Evolutionary conservation across 169 alveolate species (phyloP).

Genomic region (Cryptosporidium ubiquitum): DNA sequence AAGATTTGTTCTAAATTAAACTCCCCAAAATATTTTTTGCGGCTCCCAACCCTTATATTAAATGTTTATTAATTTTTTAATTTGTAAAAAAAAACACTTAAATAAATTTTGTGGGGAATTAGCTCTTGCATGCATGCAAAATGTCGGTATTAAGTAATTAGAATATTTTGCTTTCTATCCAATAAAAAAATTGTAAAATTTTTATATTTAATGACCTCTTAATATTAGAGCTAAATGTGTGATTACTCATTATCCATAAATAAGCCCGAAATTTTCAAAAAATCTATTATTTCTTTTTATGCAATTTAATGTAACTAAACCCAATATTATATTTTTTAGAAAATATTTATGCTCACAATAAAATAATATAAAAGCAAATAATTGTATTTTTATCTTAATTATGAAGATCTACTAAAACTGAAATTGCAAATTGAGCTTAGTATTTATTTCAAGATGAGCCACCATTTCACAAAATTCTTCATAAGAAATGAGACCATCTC

Average conservation of each 20-base stretch:
- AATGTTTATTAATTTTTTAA: background rate
- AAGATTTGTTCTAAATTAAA: background rate
- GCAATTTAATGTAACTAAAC: background rate
- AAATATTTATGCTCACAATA: background rate
- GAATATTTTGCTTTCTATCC: background rate
- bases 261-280: background rate
- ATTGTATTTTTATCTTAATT: too few species aligned
- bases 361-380: too few species aligned
- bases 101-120: background rate
- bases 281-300: too few species aligned
- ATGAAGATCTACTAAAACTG: constrained; percentile 12
- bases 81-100: background rate
- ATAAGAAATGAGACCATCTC: constrained; percentile 96
- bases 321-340: background rate
- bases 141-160: background rate
- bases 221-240: background rate
- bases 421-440: constrained; percentile 82
- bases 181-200: background rate
- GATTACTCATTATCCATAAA: background rate
- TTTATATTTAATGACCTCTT: background rate
- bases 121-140: background rate
- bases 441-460: constrained; percentile 84
- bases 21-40: background rate
- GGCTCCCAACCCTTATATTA: background rate
- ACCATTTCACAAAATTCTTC: constrained; percentile 93